phyloP scores from a whole-genome alignment of 2,329 filamentous ascomycete species.

The Epichloe festucae region DNA sequence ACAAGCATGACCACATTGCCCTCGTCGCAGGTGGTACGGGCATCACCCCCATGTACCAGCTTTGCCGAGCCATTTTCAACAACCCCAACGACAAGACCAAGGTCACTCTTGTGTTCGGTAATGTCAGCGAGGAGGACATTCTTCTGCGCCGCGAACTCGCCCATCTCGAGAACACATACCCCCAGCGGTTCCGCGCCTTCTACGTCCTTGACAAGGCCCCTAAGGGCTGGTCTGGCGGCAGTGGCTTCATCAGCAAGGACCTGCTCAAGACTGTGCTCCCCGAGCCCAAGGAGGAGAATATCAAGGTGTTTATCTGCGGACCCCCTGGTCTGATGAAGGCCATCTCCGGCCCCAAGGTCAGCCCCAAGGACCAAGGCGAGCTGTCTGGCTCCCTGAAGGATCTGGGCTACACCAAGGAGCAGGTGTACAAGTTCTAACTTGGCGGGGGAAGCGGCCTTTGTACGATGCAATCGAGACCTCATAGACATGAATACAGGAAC shows the following conservation, averaged over 20 bases:
- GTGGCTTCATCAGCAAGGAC: conserved; percentile 79
- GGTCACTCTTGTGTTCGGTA: conserved; percentile 90
- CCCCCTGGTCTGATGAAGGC: conserved; percentile 94
- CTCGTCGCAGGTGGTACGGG: conserved; percentile 90
- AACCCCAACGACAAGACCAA: conserved; percentile 96
- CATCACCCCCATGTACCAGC: conserved; percentile 97
- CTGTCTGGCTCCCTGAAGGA: conserved; percentile 70
- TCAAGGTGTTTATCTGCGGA: conserved; percentile 95
- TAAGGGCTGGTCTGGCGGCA: conserved; percentile 65
- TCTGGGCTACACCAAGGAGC: conserved; percentile 55
- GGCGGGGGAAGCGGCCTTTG: background rate
- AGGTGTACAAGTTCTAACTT: conserved; percentile 84
- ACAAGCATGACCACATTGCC: conserved; percentile 86
- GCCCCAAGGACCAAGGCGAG: conserved; percentile 89
- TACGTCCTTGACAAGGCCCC: conserved; percentile 79
- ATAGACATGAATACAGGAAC: no score
- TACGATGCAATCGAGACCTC: no score
- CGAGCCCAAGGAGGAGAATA: conserved; percentile 79
- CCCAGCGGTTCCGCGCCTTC: conserved; percentile 88
- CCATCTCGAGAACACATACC: conserved; percentile 86
- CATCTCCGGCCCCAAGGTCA: conserved; percentile 79
- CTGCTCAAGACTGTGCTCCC: conserved; percentile 89
- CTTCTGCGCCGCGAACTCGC: conserved; percentile 76
- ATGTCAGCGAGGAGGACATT: conserved; percentile 81
- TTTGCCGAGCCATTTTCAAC: conserved; percentile 81